Evolutionary conservation across 345 rosid genomes (phyloP), one percentile per base, ranked within the genome.

Genomic region (Gossypium longicalyx): DNA sequence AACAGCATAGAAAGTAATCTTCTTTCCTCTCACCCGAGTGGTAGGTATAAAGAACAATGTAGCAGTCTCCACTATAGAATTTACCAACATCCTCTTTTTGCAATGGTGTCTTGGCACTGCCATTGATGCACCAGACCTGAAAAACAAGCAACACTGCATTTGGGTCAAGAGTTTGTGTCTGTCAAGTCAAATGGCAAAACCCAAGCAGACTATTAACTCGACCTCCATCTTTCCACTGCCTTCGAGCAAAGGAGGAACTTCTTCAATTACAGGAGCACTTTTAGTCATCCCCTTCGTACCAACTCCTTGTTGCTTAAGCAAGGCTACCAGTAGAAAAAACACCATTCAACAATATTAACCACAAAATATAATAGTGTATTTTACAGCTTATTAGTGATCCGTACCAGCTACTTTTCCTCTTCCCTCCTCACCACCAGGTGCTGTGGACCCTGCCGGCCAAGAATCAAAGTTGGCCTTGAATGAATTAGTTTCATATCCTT

Each of bases 331-430:
- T 77, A 62, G 19, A 77, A 71, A 82, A 6, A 77, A 53, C 23
- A 63, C 52, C 77, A 73, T 61, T 82, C 62, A 84, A 72, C 60
- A 23, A 74, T 16, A 71, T 66, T 60, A 61, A 79, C 52, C 7
- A 54, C 22, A 53, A 68, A 23, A 59, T 57, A 71, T 19, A 60
- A 34, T 34, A 74, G 29, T 51, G 76, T 49, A 44, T 76, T 22
- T 60, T 60, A 52, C 65, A 74, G 76, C 11, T 53, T 56, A 67
- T 69, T 74, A 71, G 71, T 48, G n/a, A 79, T 25, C 41, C 53
- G 70, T 82, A 96, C 99, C 99, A 16, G 99, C 97, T 13, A 96
- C 98, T 91, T 93, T 96, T 75, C 99, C 99, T 81, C 99, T 93
- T 67, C 97, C 97, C 82, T 93, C 99, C 87, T 93, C 98, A 68